Evolutionary conservation across 164 flowering plant species (phyloP).

Genomic region (Nymphaea colorata): DNA sequence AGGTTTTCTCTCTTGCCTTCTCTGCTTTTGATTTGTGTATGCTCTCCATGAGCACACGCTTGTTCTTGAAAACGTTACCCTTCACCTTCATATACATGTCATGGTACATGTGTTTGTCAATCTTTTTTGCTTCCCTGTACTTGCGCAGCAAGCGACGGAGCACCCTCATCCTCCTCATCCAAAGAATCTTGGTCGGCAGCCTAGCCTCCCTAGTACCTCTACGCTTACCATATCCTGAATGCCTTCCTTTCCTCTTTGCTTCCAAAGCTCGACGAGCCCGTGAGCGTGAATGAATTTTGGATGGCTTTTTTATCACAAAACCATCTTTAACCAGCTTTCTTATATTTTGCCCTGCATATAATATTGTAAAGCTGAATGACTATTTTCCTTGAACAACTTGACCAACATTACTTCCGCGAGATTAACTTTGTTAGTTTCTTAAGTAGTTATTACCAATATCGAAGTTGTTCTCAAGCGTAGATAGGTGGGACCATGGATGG

Average conservation of each 20-base stretch:
- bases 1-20: conserved; percentile 17
- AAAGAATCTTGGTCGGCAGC: conserved; percentile 7
- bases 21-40: conserved; percentile 24
- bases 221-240: conserved; percentile 11
- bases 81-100: conserved; percentile 48
- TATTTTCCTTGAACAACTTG: too few relatives aligned
- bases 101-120: conserved; percentile 42
- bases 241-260: conserved; percentile 11
- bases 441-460: too few relatives aligned
- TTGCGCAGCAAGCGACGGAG: conserved; percentile 35
- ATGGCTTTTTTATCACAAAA: conserved; percentile 8
- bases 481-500: too few relatives aligned
- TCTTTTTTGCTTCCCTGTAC: conserved; percentile 41
- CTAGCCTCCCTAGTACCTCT: conserved; percentile 12
- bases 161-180: conserved; percentile 12
- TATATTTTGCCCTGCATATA: conserved; percentile 9
- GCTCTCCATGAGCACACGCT: conserved; percentile 35
- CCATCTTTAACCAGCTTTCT: conserved; percentile 10
- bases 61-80: conserved; percentile 46
- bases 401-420: too few relatives aligned
- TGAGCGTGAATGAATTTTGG: conserved; percentile 8
- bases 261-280: conserved; percentile 10
- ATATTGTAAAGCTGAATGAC: too few relatives aligned
- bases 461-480: too few relatives aligned
- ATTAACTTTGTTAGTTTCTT: too few relatives aligned